Evolutionary conservation across 768 basidiomycete species (phyloP), one percentile per base, ranked within the genome.

Genomic region (Candolleomyces aberdarensis): DNA sequence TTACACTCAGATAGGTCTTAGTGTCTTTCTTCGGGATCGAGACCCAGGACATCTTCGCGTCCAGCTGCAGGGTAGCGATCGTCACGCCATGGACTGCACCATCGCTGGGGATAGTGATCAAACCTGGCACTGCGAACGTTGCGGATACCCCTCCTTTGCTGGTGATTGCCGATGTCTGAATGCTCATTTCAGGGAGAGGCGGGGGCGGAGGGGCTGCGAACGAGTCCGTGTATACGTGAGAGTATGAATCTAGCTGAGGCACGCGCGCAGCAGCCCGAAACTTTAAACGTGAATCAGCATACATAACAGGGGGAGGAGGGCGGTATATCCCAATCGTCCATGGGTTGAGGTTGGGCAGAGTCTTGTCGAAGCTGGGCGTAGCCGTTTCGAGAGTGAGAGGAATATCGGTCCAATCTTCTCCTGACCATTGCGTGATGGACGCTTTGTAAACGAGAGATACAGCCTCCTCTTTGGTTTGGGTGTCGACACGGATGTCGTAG

Each of bases 381-480:
- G 76, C 73, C 0, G 80, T 83, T 65, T 81, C 78, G 10, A 82
- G 75, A 1, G 72, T 75, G 5, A 81, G 64, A 1, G 75, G 70
- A 7, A 80, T 74, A 57, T 81, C 74, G 0, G 67, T 67, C 80
- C 79, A 83, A 46, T 74, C 71, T 76, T 82, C 80, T 36, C 79
- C 79, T 3, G 79, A 80, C 51, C 61, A 71, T 59, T 82, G 80
- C 0, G 64, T 70, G 54, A 80, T 76, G 2, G 67, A 64, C 0
- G 73, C 79, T 63, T 79, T 80, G 66, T 80, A 80, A 3, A 72
- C 69, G 29, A 80, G 55, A 2, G 63, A 70, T 0, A 82, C 67
- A 1, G 77, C 74, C 13, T 68, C 70, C 19, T 77, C 74, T 58
- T 76, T 72, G 7, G 69, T 62, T 14, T 77, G 67, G 72, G 78